Base-by-base conservation (phyloP, 208 protist genomes). In the Acanthamoeba rhysodes region DNA sequence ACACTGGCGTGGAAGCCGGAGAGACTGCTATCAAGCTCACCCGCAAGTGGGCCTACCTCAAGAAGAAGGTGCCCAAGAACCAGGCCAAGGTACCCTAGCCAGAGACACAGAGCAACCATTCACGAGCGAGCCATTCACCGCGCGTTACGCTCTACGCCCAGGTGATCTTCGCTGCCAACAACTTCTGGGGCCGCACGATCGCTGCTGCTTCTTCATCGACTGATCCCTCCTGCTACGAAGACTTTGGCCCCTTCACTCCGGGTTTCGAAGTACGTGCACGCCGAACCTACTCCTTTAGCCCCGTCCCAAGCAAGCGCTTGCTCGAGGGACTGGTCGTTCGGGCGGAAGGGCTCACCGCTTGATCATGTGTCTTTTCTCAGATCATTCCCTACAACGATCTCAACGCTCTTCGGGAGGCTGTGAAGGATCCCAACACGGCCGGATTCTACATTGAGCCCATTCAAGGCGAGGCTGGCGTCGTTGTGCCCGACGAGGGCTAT, bases 371-470 rank as follows among this genome's bases (percentile, higher is more conserved):
- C 53, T 93, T 53, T 78, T 16, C 5, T n/a, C 32, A 93, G 66
- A 95, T 96, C 14, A 88, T 96, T 57, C 84, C 80, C 50, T 96
- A 96, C 50, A 82, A 96, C 29, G 68, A 96, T 64, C 27, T 96
- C 53, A 72, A 97, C 20, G 93, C 94, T 29, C 48, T 95, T 18
- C 32, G 82, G 8, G 53, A 85, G 74, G 66, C 74, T 18, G 90
- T 85, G 8, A 76, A 85, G 74, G 90, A 94, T 48, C 90, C 90
- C 45, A 94, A 93, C 29, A 94, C 97, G 32, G 95, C 93, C 92
- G 99, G 87, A 10, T 99, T 99, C 94, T 96, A 99, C 24, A 78
- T 98, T 24, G 99, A 99, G 95, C 99, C 99, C 41, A 99, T 99
- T 95, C 98, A 99, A 97, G 98, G 98, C 72, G 99, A 99, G 96